Percentiles rank a stretch among this genome's conserved stretches.
These are phyloP conservation scores for Xerocomellus amylosporus DNA, from an alignment of 768 basidiomycete genomes.

Conservation along the genomic window DNA sequence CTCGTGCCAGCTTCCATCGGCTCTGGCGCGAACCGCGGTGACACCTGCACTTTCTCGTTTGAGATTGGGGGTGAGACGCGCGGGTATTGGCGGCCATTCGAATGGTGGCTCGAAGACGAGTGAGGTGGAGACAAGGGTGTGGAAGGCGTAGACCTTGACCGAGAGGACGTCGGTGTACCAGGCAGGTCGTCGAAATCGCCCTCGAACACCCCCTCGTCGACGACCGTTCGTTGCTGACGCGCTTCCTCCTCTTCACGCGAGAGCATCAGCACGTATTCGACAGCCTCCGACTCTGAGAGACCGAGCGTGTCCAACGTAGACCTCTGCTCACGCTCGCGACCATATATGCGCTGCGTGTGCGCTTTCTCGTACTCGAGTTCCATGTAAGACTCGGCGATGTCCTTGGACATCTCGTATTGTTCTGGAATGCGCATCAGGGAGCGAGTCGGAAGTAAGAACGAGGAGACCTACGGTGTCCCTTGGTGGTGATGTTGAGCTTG, in stretches of 20 bases:
- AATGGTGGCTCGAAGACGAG: slow-evolving; percentile 21
- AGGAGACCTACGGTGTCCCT: slow-evolving; percentile 45
- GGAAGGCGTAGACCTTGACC: slow-evolving; percentile 5
- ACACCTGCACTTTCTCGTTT: slow-evolving; percentile 55
- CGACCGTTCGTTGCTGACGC: slow-evolving; percentile 7
- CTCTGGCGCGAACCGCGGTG: slow-evolving; percentile 48
- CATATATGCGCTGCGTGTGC: slow-evolving; percentile 36
- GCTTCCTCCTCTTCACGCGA: slow-evolving; percentile 68
- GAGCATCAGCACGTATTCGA: slow-evolving; percentile 82
- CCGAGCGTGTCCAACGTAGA: slow-evolving; percentile 61
- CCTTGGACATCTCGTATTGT: slow-evolving; percentile 59
- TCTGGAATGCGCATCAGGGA: slow-evolving; percentile 38
- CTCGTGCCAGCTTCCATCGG: slow-evolving; percentile 52
- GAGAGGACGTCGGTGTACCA: slow-evolving; percentile 17
- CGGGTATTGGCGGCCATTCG: slow-evolving; percentile 29
- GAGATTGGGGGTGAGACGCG: slow-evolving; percentile 32
- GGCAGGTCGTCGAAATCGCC: slow-evolving; percentile 38
- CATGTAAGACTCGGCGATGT: slow-evolving; percentile 56
- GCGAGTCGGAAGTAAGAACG: background rate
- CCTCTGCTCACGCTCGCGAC: slow-evolving; percentile 56
- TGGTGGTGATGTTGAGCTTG: slow-evolving; percentile 34
- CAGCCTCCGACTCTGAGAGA: slow-evolving; percentile 66
- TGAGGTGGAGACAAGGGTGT: slow-evolving; percentile 6
- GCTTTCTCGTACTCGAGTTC: slow-evolving; percentile 52
- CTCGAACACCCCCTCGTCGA: slow-evolving; percentile 57